Base-by-base conservation (phyloP, 495 filamentous ascomycete genomes). In the Baudoinia panamericana region DNA sequence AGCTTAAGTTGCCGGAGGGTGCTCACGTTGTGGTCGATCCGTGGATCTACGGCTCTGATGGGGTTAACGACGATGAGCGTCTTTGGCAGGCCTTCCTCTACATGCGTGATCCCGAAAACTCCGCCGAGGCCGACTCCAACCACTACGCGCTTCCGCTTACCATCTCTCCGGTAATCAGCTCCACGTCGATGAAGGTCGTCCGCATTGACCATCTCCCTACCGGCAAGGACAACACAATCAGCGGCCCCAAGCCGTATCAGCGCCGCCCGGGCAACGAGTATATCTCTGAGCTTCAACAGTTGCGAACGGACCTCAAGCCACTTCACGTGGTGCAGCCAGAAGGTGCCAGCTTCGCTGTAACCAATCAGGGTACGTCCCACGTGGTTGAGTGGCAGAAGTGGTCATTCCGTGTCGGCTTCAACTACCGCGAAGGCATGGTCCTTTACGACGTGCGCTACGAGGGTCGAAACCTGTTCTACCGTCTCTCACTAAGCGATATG, bases 91-190 rank as follows among this genome's bases (percentile, higher is more conserved):
- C 72, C 56, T 80, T 76, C 54, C 62, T 82, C 9, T 82, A 82
- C 56, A 63, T 77, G 51, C 60, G 70, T 16, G 72, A 78, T 42
- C 71, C 75, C 4, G 51, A 56, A 11, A 72, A 75, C 47, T 45
- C 69, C 2, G 45, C 55, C 5, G 73, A 79, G 52, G 54, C 59
- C 10, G 78, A 83, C 46, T 72, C 68, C 32, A 87, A 86, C 53
- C 79, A 88, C 49, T 93, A 93, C 56, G 74, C 82, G 0, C 68
- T 82, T 24, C 84, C 84, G 0, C 68, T 85, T 35, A 69, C 76
- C 24, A 80, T 90, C 49, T 85, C 78, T 4, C 83, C 84, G 0
- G 80, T 90, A 15, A 65, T 93, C 28, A 73, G 76, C 51, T 72
- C 70, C 0, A 65, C 69, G 19, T 74, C 70, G 1, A 68, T 68